A percentile compares a stretch with the other conserved stretches of the same genome.
phyloP scores from a whole-genome alignment of 2,329 filamentous ascomycete species.

The Fusarium concolor region DNA sequence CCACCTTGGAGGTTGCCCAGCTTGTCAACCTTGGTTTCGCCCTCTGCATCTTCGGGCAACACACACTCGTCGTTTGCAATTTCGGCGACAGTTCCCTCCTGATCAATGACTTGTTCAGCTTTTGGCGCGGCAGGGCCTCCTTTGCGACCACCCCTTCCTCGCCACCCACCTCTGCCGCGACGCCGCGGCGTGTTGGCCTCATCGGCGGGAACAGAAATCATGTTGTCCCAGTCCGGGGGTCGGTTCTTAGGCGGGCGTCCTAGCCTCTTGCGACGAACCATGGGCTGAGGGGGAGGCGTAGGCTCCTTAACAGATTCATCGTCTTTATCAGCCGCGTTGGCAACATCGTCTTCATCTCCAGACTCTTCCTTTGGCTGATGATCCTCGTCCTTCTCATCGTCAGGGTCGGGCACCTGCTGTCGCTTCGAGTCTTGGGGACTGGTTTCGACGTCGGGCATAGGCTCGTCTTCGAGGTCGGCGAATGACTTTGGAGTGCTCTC shows the following conservation, averaged over 20 bases:
- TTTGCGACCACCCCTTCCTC: slow-evolving; percentile 72
- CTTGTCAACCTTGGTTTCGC: slow-evolving; percentile 94
- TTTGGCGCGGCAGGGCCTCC: slow-evolving; percentile 80
- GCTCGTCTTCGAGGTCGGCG: slow-evolving; percentile 54
- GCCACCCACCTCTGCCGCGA: slow-evolving; percentile 77
- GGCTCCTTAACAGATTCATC: slow-evolving; percentile 63
- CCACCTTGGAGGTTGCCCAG: slow-evolving; percentile 83
- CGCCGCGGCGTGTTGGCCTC: slow-evolving; percentile 70
- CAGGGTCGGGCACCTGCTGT: slow-evolving; percentile 53
- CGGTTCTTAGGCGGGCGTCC: slow-evolving; percentile 88
- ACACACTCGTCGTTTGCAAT: slow-evolving; percentile 93
- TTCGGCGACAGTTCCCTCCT: slow-evolving; percentile 91
- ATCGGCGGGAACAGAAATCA: slow-evolving; percentile 66
- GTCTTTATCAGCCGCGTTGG: slow-evolving; percentile 49
- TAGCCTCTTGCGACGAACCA: slow-evolving; percentile 80
- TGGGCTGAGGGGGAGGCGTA: slow-evolving; percentile 67
- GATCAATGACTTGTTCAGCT: slow-evolving; percentile 87
- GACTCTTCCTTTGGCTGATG: slow-evolving; percentile 66
- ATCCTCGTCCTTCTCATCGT: slow-evolving; percentile 57
- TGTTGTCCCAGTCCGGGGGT: slow-evolving; percentile 80
- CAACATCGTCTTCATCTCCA: slow-evolving; percentile 54
- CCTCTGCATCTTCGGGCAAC: slow-evolving; percentile 86
- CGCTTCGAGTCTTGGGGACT: slow-evolving; percentile 56
- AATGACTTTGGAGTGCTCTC: slow-evolving; percentile 58
- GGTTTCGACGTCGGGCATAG: slow-evolving; percentile 48